Evolutionary conservation across 176 grass and related monocot genomes (phyloP).

Genomic region (Avena insularis): DNA sequence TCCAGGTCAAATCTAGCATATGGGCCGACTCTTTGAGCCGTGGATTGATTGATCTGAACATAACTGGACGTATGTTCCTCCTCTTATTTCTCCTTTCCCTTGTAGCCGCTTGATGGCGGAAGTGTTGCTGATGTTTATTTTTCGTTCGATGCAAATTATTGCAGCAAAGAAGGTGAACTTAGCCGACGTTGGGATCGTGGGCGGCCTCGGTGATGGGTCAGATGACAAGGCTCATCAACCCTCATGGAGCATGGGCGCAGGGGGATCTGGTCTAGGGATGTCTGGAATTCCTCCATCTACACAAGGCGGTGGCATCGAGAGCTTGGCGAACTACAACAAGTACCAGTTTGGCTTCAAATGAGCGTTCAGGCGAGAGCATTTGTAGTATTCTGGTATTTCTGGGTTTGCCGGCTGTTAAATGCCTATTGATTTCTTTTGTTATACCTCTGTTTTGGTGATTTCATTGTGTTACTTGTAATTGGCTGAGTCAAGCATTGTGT

Average conservation of each 20-base stretch:
- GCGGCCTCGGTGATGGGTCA: conserved; percentile 68
- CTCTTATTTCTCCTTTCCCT: background rate
- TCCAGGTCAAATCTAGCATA: conserved; percentile 97
- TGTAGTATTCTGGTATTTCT: background rate
- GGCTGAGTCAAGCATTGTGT: background rate
- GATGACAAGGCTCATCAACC: conserved; percentile 57
- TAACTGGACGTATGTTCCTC: conserved; percentile 76
- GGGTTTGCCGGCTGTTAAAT: background rate
- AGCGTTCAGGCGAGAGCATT: conserved; percentile 14
- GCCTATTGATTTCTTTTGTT: conserved; percentile 11
- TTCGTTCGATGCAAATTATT: conserved; percentile 43
- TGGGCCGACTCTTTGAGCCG: conserved; percentile 95
- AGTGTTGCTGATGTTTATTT: conserved; percentile 34
- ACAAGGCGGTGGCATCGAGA: conserved; percentile 54
- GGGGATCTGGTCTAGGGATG: conserved; percentile 55
- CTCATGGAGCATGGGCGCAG: conserved; percentile 52
- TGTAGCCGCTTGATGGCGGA: background rate
- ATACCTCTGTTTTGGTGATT: background rate
- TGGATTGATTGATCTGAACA: conserved; percentile 98
- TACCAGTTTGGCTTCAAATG: conserved; percentile 86
- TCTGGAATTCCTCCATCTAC: conserved; percentile 55
- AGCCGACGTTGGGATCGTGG: conserved; percentile 85
- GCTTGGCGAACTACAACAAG: conserved; percentile 67
- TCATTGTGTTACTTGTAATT: background rate
- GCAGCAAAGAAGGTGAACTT: conserved; percentile 98